These are phyloP conservation scores for Cryptococcus wingfieldii DNA, from an alignment of 1,284 basidiomycete genomes.

Conservation along the genomic window DNA sequence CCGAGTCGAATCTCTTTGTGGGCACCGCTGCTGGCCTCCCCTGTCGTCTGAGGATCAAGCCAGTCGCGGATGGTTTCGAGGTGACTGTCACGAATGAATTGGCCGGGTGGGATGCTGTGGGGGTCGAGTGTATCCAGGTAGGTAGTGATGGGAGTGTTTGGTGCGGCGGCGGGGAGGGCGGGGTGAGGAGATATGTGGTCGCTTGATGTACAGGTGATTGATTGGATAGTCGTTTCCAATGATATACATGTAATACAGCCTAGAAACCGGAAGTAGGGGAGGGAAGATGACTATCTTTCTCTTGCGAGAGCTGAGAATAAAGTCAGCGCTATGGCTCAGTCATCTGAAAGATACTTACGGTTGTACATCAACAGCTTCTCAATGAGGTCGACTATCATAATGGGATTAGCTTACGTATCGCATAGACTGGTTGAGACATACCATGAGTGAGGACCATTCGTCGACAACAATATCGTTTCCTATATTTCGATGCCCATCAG, in stretches of 20 bases:
- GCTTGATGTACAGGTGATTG: background rate
- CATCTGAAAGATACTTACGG: conserved; percentile 59
- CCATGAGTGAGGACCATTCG: conserved; percentile 98
- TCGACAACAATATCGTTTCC: conserved; percentile 89
- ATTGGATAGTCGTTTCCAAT: background rate
- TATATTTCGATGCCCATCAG: conserved; percentile 8
- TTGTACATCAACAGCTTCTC: conserved; percentile 95
- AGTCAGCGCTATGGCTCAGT: background rate
- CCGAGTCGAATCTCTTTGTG: conserved; percentile 28
- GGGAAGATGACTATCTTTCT: conserved; percentile 8
- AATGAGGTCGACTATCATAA: conserved; percentile 66
- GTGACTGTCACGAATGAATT: conserved; percentile 37
- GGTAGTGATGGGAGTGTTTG: conserved; percentile 30
- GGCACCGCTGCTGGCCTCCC: conserved; percentile 45
- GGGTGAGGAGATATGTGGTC: conserved; percentile 32
- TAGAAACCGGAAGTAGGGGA: background rate
- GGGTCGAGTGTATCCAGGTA: conserved; percentile 35
- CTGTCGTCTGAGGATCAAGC: conserved; percentile 16
- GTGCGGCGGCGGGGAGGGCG: conserved; percentile 42
- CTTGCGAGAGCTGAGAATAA: conserved; percentile 12
- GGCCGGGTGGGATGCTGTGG: conserved; percentile 46
- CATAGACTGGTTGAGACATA: conserved; percentile 5
- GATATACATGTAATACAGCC: conserved; percentile 4
- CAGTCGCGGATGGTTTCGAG: background rate
- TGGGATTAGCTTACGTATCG: conserved; percentile 4